Conservation (phyloP, 257 asterid species). For the Ocimum tenuiflorum region DNA sequence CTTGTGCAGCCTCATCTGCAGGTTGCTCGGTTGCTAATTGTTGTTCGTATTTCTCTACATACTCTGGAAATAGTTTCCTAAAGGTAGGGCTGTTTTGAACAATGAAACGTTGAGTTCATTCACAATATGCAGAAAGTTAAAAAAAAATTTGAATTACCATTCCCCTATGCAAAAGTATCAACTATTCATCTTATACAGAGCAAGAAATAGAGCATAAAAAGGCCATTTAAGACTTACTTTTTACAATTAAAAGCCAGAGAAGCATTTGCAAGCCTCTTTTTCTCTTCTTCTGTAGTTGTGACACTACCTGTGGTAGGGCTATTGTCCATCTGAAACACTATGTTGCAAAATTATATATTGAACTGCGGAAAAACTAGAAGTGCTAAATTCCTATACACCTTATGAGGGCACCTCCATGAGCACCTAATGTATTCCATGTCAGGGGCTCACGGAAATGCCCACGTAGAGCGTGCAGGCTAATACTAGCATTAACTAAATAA, state of each 20-base stretch:
- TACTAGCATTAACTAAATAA: not conserved
- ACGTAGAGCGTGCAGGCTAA: not conserved
- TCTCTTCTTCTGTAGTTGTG: constrained; percentile 71
- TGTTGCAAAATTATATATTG: not conserved
- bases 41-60: constrained; percentile 69
- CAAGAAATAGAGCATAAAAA: not conserved
- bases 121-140: not conserved
- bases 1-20: constrained; percentile 39
- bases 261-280: constrained; percentile 71
- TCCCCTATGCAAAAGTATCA: not conserved
- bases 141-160: not conserved
- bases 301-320: constrained; percentile 98
- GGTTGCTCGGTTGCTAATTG: constrained; percentile 46
- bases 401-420: too few species aligned
- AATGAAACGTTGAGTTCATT: constrained; percentile 6
- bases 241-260: constrained; percentile 87
- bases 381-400: too few species aligned
- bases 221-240: constrained; percentile 43
- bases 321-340: constrained; percentile 64
- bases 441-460: too few species aligned
- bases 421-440: too few species aligned
- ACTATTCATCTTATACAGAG: not conserved
- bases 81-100: constrained; percentile 53
- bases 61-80: constrained; percentile 76
- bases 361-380: constrained; percentile 15